Conservation (phyloP, 805 yeast genomes). For the Priceomyces melissophilus region DNA sequence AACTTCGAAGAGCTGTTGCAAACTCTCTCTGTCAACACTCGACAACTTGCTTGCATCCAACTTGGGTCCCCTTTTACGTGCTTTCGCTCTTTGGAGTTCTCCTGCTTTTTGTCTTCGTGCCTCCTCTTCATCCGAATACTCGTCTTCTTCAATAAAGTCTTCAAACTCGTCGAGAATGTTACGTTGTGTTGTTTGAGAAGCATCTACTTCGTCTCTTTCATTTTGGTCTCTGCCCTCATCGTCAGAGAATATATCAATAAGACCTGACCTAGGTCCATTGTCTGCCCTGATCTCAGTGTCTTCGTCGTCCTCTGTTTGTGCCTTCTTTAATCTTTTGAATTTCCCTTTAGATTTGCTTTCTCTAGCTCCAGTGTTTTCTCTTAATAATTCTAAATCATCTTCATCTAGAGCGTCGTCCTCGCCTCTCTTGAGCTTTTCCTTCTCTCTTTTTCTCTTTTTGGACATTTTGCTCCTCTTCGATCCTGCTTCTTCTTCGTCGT, state of each 20-base stretch:
- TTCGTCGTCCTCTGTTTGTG: constrained; percentile 34
- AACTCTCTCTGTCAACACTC: constrained; percentile 79
- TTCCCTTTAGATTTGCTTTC: constrained; percentile 38
- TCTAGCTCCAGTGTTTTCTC: constrained; percentile 85
- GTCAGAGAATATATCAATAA: constrained; percentile 71
- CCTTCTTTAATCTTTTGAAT: constrained; percentile 83
- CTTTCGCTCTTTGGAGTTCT: constrained; percentile 28
- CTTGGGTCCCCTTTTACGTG: constrained; percentile 35
- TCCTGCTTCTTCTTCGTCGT: constrained; percentile 75
- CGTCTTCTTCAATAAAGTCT: constrained; percentile 97
- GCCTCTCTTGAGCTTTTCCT: constrained; percentile 28
- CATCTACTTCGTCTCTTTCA: constrained; percentile 30
- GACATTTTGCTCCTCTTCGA: constrained; percentile 29
- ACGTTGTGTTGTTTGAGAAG: constrained; percentile 23
- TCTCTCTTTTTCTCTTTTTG: constrained; percentile 40
- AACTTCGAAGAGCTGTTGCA: constrained; percentile 89
- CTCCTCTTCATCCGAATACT: constrained; percentile 84
- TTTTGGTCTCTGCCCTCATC: constrained; percentile 25
- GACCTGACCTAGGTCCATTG: constrained; percentile 28
- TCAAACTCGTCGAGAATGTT: constrained; percentile 78
- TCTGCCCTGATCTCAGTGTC: constrained; percentile 5
- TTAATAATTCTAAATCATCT: constrained; percentile 87
- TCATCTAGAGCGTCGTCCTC: constrained; percentile 76
- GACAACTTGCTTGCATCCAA: constrained; percentile 58
- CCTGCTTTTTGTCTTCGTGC: constrained; percentile 32